phyloP scores from a whole-genome alignment of 106 monocot species.

The Acorus calamus region DNA sequence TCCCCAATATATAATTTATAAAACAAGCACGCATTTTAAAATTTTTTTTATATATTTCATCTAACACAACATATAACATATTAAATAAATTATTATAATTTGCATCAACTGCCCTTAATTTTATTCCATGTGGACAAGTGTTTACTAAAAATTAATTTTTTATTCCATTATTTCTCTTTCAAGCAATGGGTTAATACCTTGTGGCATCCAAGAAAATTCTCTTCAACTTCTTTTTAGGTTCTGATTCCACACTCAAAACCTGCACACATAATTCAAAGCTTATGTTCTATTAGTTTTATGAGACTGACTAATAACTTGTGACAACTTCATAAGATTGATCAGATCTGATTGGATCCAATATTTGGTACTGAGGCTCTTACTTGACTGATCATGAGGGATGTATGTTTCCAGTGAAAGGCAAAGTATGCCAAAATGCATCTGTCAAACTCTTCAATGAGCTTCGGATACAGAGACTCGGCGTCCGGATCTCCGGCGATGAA shows the following conservation, averaged over 20 bases:
- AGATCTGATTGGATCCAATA: neutral
- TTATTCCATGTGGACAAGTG: no score
- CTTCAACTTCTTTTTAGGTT: conserved; percentile 61
- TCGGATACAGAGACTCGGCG: conserved; percentile 42
- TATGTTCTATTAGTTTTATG: no score
- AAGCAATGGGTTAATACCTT: conserved; percentile 24
- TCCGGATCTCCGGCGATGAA: conserved; percentile 39
- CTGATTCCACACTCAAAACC: conserved; percentile 46
- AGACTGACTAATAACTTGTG: no score
- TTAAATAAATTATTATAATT: no score
- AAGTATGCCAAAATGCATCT: conserved; percentile 89
- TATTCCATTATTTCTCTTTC: no score
- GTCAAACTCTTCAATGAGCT: conserved; percentile 79
- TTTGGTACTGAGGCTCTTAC: conserved; percentile 7
- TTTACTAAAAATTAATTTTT: no score
- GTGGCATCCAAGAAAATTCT: conserved; percentile 80
- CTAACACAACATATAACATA: no score
- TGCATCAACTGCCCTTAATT: no score
- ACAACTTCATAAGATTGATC: neutral
- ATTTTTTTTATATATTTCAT: no score
- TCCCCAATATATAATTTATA: no score
- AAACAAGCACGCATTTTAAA: no score
- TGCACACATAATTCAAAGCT: conserved; percentile 4
- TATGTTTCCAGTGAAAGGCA: conserved; percentile 77
- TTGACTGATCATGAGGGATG: conserved; percentile 48